A percentile compares a stretch with the other conserved stretches of the same genome.
Conservation (phyloP, 2,329 filamentous ascomycete species). For the Pleochaeta shiraiana region DNA sequence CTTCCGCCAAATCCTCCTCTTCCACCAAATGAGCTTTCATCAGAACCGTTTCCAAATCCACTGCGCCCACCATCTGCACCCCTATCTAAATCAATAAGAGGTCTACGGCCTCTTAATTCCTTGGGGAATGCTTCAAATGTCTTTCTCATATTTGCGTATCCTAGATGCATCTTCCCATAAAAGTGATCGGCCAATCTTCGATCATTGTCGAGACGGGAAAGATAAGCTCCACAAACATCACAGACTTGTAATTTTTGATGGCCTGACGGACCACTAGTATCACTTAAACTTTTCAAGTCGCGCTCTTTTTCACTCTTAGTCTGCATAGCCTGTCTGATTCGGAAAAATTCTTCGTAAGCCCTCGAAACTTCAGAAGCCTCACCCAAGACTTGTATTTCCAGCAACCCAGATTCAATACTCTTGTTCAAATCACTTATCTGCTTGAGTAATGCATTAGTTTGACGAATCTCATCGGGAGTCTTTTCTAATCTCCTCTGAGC, state of each 20-base stretch:
- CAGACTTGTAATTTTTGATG: conserved; percentile 98
- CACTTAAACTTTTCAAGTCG: conserved; percentile 73
- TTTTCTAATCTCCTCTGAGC: conserved; percentile 86
- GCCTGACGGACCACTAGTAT: conserved; percentile 79
- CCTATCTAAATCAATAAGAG: conserved; percentile 32
- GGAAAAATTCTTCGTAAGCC: conserved; percentile 74
- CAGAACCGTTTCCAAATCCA: conserved; percentile 32
- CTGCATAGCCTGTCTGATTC: conserved; percentile 57
- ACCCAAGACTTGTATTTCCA: conserved; percentile 70
- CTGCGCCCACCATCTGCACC: conserved; percentile 30
- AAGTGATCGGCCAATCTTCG: conserved; percentile 89
- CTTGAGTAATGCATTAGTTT: conserved; percentile 80
- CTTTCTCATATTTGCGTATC: conserved; percentile 96
- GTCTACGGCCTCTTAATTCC: conserved; percentile 54
- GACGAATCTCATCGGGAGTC: conserved; percentile 89
- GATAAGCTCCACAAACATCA: conserved; percentile 92
- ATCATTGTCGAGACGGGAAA: conserved; percentile 85
- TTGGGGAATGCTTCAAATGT: conserved; percentile 72
- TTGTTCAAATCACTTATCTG: conserved; percentile 60
- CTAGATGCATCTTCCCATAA: conserved; percentile 98
- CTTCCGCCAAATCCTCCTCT: conserved; percentile 21
- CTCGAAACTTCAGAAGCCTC: conserved; percentile 61
- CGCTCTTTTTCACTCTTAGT: conserved; percentile 67
- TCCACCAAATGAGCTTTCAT: conserved; percentile 19
- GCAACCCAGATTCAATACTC: conserved; percentile 59